Conservation (phyloP, 2,329 filamentous ascomycete genomes). For the Fusarium brachygibbosum region DNA sequence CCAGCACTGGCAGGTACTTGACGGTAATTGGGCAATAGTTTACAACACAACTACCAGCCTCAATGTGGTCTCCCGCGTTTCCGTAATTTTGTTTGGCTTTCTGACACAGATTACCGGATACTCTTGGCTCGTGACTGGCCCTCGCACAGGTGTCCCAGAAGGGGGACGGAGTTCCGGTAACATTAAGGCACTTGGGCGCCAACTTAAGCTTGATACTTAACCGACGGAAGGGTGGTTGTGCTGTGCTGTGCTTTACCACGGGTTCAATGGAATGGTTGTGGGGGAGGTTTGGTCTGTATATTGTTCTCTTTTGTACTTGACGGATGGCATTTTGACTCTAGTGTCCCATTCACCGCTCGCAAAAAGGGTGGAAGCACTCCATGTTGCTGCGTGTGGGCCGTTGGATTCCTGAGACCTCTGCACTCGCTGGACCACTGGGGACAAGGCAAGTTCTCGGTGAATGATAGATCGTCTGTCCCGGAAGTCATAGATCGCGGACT, state of each 20-base stretch:
- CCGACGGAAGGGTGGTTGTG: not conserved
- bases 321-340: not conserved
- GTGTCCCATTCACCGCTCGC: conserved; percentile 29
- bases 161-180: conserved; percentile 1
- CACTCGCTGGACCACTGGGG: not conserved
- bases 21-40: not conserved
- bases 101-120: conserved; percentile 15
- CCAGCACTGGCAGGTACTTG: conserved; percentile 1
- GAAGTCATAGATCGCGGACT: not conserved
- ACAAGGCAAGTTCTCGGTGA: not conserved
- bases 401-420: not conserved
- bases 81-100: conserved; percentile 11
- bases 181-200: not conserved
- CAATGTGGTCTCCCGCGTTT: conserved; percentile 9
- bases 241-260: not conserved
- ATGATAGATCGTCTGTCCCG: not conserved
- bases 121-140: conserved; percentile 17
- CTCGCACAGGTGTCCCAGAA: conserved; percentile 34
- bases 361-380: conserved; percentile 7
- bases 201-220: conserved; percentile 14
- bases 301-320: not conserved
- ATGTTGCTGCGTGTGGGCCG: not conserved
- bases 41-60: conserved; percentile 9
- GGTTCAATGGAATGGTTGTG: not conserved
- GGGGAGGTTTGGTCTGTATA: not conserved